A percentile compares a stretch with the other conserved stretches of the same genome.
Evolutionary conservation across 1,284 basidiomycete genomes (phyloP).

Genomic region (Puccinia coronata): DNA sequence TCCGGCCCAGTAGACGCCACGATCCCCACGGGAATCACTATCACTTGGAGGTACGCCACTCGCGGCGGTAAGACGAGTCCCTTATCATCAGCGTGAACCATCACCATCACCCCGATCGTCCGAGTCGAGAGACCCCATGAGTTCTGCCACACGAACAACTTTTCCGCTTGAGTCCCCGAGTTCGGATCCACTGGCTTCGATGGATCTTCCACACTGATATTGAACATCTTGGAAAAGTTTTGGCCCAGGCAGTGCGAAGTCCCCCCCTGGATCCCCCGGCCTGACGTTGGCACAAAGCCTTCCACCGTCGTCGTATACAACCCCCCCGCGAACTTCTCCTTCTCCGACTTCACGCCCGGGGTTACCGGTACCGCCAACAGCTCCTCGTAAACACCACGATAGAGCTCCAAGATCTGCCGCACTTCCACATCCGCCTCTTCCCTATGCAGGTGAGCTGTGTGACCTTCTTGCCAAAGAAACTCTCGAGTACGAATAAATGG

Average conservation of each 20-base stretch:
- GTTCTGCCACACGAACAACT: conserved; percentile 92
- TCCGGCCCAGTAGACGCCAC: conserved; percentile 74
- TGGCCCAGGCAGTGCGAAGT: conserved; percentile 97
- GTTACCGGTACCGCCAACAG: conserved; percentile 96
- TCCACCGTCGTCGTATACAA: conserved; percentile 98
- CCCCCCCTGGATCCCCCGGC: conserved; percentile 95
- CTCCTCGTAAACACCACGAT: conserved; percentile 94
- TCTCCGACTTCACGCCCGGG: conserved; percentile 94
- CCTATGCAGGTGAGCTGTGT: conserved; percentile 90
- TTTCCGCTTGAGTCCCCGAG: conserved; percentile 64
- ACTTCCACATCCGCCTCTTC: conserved; percentile 89
- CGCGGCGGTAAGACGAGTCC: conserved; percentile 92
- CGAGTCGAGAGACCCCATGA: conserved; percentile 98
- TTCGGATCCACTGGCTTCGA: conserved; percentile 64
- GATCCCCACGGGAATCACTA: conserved; percentile 90
- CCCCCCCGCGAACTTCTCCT: conserved; percentile 98
- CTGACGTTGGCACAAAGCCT: conserved; percentile 95
- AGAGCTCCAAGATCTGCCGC: conserved; percentile 88
- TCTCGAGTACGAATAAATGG: conserved; percentile 98
- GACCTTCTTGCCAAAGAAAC: conserved; percentile 99
- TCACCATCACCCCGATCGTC: conserved; percentile 97
- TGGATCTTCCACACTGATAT: conserved; percentile 94
- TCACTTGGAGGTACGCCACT: conserved; percentile 87
- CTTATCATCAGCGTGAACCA: conserved; percentile 98
- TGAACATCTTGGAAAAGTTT: conserved; percentile 99